Conservation (phyloP, 2,329 filamentous ascomycete genomes). For the Hysterium pulicare region DNA sequence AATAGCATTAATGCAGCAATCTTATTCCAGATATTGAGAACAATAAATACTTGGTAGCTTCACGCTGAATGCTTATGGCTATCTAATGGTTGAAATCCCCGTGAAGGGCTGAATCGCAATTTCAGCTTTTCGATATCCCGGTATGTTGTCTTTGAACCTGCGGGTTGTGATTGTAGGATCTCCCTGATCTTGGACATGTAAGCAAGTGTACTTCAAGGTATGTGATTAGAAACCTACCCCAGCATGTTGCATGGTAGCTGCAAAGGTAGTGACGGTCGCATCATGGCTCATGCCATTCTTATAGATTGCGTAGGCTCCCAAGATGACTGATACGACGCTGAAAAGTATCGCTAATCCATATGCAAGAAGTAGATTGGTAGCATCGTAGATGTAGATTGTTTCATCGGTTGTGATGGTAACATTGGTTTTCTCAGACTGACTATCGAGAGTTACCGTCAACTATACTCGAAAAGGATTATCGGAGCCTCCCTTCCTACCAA, state of each 20-base stretch:
- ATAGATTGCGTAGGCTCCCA: not conserved
- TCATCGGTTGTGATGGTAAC: not conserved
- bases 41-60: no score
- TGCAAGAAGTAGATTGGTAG: conserved; percentile 3
- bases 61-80: no score
- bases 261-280: not conserved
- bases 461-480: no score
- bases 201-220: not conserved
- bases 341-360: conserved; percentile 7
- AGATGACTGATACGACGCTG: conserved; percentile 2
- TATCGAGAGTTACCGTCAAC: not conserved
- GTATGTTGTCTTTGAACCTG: not conserved
- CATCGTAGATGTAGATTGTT: conserved; percentile 7
- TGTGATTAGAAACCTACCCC: not conserved
- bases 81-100: no score
- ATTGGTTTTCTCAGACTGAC: not conserved
- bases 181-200: not conserved
- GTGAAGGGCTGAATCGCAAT: not conserved
- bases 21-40: no score
- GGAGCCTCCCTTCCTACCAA: no score
- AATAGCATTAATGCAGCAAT: no score
- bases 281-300: not conserved
- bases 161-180: not conserved
- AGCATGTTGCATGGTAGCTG: not conserved
- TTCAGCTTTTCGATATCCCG: not conserved